Base-by-base conservation (phyloP, 2,329 filamentous ascomycete genomes). In the Chrysoporthe deuterocubensis region DNA sequence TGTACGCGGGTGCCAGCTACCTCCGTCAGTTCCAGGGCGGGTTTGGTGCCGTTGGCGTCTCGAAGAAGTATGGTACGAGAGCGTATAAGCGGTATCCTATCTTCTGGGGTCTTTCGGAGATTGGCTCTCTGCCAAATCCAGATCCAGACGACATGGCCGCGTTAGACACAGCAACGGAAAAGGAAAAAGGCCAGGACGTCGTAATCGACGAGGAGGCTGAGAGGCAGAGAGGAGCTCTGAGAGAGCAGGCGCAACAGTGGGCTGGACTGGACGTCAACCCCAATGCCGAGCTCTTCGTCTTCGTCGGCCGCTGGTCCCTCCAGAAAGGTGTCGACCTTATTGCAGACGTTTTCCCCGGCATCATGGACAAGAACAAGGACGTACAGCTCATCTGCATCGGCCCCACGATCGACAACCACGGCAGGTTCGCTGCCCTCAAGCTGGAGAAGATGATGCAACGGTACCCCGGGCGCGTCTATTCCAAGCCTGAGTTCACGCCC, bases 301-400 rank as follows among this genome's bases (percentile, higher is more conserved):
- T 91, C 71, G 89, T 91, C 57, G 89, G 89, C 67, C 85, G 89
- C 70, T 91, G 89, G 89, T 89, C 85, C 11, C 85, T 89, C 82
- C 89, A 91, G 73, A 91, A 91, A 75, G 89, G 89, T 58, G 82
- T 90, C 65, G 88, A 90, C 73, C 78, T 90, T 46, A 89, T 90
- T 71, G 88, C 88, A 8, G 88, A 90, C 72, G 85, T 90, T 26
- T 87, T 90, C 75, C 87, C 88, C 14, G 81, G 82, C 26, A 81
- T 90, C 40, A 80, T 90, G 2, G 87, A 90, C 72, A 79, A 85
- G 61, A 81, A 88, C 68, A 80, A 82, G 2, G 84, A 87, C 67
- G 83, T 84, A 1, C 88, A 90, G 73, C 79, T 90, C 8, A 86
- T 90, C 54, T 87, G 84, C 69, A 78, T 90, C 56, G 88, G 88